These are phyloP conservation scores for Anthracocystis setariae DNA, from an alignment of 1,284 basidiomycete genomes.

Conservation along the genomic window DNA sequence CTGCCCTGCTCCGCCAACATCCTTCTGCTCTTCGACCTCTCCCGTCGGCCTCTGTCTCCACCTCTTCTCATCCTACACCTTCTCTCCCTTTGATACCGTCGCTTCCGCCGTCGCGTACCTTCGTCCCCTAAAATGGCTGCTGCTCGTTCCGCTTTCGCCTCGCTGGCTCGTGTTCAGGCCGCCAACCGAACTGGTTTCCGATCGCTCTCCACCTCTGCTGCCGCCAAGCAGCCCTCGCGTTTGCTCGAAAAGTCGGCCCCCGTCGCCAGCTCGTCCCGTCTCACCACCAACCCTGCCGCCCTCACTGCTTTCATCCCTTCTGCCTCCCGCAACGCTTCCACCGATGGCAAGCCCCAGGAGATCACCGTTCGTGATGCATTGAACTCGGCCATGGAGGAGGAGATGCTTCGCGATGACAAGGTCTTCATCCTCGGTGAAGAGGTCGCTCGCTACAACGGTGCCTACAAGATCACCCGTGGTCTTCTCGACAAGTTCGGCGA, in stretches of 20 bases:
- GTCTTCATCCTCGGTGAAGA: constrained; percentile 98
- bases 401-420: constrained; percentile 94
- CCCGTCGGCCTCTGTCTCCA: not conserved
- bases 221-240: constrained; percentile 46
- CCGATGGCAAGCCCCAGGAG: constrained; percentile 70
- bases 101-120: not conserved
- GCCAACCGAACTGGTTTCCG: constrained; percentile 33
- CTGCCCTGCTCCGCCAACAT: constrained; percentile 1
- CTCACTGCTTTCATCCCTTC: constrained; percentile 50
- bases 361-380: constrained; percentile 99
- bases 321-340: constrained; percentile 50
- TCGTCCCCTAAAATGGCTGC: constrained; percentile 28
- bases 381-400: constrained; percentile 98
- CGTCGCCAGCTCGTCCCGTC: constrained; percentile 45
- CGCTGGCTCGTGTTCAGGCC: constrained; percentile 42
- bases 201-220: constrained; percentile 36
- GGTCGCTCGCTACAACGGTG: constrained; percentile 98
- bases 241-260: constrained; percentile 36
- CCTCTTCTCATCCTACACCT: not conserved
- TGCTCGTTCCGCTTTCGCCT: constrained; percentile 48
- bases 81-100: constrained; percentile 5
- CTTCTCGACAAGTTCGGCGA: constrained; percentile 99
- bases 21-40: constrained; percentile 1
- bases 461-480: constrained; percentile 89
- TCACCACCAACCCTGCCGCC: constrained; percentile 47